These are phyloP conservation scores for Acorus gramineus DNA, from an alignment of 106 monocot species.

Conservation along the genomic window DNA sequence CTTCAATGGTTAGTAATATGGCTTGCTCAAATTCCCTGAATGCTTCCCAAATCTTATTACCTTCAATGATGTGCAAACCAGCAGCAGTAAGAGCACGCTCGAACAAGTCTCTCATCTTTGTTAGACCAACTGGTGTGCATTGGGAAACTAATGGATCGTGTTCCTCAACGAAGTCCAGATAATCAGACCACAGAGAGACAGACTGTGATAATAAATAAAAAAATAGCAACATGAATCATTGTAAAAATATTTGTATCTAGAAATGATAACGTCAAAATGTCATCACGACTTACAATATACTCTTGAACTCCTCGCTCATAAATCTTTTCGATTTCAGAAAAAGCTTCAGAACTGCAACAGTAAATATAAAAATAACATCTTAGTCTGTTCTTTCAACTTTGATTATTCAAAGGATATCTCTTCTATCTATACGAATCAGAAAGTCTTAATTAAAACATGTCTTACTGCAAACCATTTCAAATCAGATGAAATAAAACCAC, in stretches of 20 bases:
- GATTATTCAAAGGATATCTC: too few relatives aligned
- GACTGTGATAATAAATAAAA: conserved; percentile 38
- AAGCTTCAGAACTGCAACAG: conserved; percentile 49
- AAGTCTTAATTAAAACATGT: too few relatives aligned
- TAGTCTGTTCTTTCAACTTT: neutral
- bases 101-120: conserved; percentile 82
- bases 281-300: conserved; percentile 61
- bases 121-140: conserved; percentile 63
- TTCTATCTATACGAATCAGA: too few relatives aligned
- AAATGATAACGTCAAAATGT: too few relatives aligned
- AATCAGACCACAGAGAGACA: conserved; percentile 88
- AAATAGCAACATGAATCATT: conserved; percentile 2
- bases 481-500: too few relatives aligned
- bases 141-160: conserved; percentile 58
- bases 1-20: conserved; percentile 57
- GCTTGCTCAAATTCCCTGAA: conserved; percentile 93
- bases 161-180: conserved; percentile 80
- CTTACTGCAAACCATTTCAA: too few relatives aligned
- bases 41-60: conserved; percentile 78
- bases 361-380: neutral
- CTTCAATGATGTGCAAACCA: conserved; percentile 76
- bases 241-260: neutral
- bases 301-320: conserved; percentile 84
- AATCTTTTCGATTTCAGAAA: conserved; percentile 52
- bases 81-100: conserved; percentile 83